Percentiles rank a stretch among this genome's conserved stretches.
Conservation (phyloP, 768 basidiomycete species). For the Clitopilus hobsonii region DNA sequence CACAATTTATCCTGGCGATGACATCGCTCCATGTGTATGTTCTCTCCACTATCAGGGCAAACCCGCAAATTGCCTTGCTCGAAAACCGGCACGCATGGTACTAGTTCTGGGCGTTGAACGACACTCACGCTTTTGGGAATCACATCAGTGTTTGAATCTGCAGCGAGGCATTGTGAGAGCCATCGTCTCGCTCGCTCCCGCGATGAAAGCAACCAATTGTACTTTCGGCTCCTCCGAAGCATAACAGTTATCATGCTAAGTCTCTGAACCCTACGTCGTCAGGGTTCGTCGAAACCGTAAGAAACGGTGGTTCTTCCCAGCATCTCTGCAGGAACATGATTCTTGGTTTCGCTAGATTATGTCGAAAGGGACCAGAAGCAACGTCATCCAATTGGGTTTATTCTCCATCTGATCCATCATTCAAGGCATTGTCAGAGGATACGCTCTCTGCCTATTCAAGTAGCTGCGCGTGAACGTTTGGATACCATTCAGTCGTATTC, state of each 20-base stretch:
- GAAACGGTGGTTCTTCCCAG: background rate
- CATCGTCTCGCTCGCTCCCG: background rate
- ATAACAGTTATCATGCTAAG: background rate
- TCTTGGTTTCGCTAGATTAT: background rate
- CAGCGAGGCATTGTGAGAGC: background rate
- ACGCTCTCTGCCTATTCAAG: too few species aligned
- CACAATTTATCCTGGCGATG: background rate
- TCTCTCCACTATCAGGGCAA: background rate
- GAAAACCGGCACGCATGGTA: background rate
- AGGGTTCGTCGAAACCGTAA: background rate
- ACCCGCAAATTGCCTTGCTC: background rate
- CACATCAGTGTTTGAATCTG: background rate
- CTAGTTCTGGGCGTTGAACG: background rate
- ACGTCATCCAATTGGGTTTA: background rate
- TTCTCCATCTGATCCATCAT: background rate
- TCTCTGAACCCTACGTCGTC: background rate
- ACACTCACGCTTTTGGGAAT: too few species aligned
- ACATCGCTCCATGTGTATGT: background rate
- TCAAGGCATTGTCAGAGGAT: background rate
- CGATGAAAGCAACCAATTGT: background rate
- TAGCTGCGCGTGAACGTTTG: background rate
- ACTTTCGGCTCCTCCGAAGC: background rate
- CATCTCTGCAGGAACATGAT: background rate
- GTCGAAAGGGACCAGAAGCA: background rate
- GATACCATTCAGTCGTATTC: background rate